Conservation (phyloP, 768 basidiomycete species). For the Tremella fuciformis region DNA sequence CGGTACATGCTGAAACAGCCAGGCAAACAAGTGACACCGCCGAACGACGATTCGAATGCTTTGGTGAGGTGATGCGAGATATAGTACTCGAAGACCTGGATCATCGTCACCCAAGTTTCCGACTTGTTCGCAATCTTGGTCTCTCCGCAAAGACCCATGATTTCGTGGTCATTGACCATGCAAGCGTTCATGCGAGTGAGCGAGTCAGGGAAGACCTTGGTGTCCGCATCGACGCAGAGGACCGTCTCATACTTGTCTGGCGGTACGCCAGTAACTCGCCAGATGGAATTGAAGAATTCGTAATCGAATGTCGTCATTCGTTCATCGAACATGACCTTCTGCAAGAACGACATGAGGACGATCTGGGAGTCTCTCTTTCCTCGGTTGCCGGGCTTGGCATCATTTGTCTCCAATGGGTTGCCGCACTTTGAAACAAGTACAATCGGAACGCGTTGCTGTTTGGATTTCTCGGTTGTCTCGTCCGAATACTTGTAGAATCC, state of each 20-base stretch:
- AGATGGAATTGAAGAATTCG: constrained; percentile 98
- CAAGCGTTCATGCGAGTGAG: constrained; percentile 92
- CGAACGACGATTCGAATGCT: constrained; percentile 99
- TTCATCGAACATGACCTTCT: constrained; percentile 99
- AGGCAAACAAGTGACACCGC: constrained; percentile 97
- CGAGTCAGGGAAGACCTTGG: constrained; percentile 98
- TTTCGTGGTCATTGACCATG: constrained; percentile 94
- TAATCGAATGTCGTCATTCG: constrained; percentile 99
- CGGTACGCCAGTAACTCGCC: constrained; percentile 90
- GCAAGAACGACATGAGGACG: constrained; percentile 93
- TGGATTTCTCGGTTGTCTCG: constrained; percentile 78
- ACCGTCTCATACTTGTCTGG: constrained; percentile 95
- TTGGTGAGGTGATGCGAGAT: constrained; percentile 99
- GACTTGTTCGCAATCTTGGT: constrained; percentile 99
- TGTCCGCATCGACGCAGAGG: constrained; percentile 95
- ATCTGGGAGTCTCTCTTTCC: constrained; percentile 99
- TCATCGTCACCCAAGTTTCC: constrained; percentile 99
- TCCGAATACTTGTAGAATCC: constrained; percentile 96
- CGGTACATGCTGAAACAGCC: constrained; percentile 99
- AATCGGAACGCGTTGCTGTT: constrained; percentile 95
- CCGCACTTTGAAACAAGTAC: constrained; percentile 94
- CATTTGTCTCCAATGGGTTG: constrained; percentile 82
- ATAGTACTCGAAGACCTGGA: constrained; percentile 99
- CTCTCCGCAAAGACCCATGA: constrained; percentile 98
- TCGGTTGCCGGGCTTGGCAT: constrained; percentile 93